Conservation (phyloP, 305 asterid genomes). For the Vinca major region DNA sequence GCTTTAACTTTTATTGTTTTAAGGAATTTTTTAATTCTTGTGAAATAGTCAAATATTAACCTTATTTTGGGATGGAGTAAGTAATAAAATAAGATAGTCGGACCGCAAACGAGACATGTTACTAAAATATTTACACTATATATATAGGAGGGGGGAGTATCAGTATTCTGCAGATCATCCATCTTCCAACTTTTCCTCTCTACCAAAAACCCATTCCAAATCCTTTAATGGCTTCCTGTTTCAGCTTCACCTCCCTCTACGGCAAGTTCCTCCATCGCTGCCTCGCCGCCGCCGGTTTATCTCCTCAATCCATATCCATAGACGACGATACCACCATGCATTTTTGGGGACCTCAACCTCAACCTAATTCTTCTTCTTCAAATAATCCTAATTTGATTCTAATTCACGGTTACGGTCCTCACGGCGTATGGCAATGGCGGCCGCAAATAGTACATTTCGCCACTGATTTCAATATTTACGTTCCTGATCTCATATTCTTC, state of each 20-base stretch:
- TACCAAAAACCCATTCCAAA: no score
- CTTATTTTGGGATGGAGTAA: no score
- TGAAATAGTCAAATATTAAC: no score
- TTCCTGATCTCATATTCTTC: conserved; percentile 63
- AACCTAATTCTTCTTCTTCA: conserved; percentile 12
- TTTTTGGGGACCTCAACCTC: conserved; percentile 53
- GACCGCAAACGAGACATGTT: no score
- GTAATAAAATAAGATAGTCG: no score
- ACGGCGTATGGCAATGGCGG: conserved; percentile 74
- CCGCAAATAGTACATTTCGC: conserved; percentile 42
- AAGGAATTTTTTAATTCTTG: no score
- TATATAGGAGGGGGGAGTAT: no score
- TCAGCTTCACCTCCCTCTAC: conserved; percentile 48
- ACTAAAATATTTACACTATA: no score
- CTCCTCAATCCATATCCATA: conserved; percentile 34
- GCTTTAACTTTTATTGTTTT: no score
- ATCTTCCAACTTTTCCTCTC: no score
- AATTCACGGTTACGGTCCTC: conserved; percentile 73
- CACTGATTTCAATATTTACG: conserved; percentile 38
- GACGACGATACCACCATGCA: conserved; percentile 55
- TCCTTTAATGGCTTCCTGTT: conserved; percentile 27
- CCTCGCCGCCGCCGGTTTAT: conserved; percentile 42
- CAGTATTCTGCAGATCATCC: no score
- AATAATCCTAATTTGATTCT: conserved; percentile 51
- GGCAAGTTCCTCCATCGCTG: conserved; percentile 43